Evolutionary conservation across 2,329 filamentous ascomycete species (phyloP).

Genomic region (Seiridium unicorne): DNA sequence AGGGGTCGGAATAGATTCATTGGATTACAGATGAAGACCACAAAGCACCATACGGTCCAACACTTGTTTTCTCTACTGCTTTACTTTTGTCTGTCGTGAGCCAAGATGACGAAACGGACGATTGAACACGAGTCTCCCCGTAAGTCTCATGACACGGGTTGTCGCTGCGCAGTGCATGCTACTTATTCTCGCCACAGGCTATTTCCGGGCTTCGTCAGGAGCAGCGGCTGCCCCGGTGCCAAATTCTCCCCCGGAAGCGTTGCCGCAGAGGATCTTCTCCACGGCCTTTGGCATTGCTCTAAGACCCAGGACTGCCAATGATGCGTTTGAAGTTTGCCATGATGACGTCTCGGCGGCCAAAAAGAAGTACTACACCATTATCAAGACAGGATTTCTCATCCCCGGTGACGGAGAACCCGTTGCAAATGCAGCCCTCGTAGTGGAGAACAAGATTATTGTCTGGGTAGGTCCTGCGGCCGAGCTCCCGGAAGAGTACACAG

Average conservation of each 20-base stretch:
- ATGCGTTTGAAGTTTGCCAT: neutral
- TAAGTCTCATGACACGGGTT: neutral
- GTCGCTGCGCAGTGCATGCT: neutral
- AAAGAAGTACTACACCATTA: constrained; percentile 30
- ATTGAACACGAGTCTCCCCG: constrained; percentile 5
- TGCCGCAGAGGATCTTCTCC: constrained; percentile 20
- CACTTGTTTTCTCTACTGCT: neutral
- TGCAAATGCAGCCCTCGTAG: constrained; percentile 30
- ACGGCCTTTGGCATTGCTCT: constrained; percentile 27
- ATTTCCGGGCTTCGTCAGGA: constrained; percentile 2
- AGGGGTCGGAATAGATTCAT: neutral
- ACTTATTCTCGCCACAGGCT: neutral
- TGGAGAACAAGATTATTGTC: constrained; percentile 33
- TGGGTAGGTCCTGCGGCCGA: constrained; percentile 32
- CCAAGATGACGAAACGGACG: constrained; percentile 21
- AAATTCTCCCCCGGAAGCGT: neutral
- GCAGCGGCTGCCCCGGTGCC: neutral
- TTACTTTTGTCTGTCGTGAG: neutral
- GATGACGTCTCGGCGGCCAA: constrained; percentile 11
- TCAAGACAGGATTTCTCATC: constrained; percentile 32
- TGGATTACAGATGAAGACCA: neutral
- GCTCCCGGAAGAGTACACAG: constrained; percentile 27
- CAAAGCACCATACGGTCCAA: neutral
- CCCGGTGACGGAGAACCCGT: constrained; percentile 35
- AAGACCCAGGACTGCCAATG: constrained; percentile 13